These are phyloP conservation scores for Russula dissimulans DNA, from an alignment of 768 basidiomycete species.

Conservation along the genomic window DNA sequence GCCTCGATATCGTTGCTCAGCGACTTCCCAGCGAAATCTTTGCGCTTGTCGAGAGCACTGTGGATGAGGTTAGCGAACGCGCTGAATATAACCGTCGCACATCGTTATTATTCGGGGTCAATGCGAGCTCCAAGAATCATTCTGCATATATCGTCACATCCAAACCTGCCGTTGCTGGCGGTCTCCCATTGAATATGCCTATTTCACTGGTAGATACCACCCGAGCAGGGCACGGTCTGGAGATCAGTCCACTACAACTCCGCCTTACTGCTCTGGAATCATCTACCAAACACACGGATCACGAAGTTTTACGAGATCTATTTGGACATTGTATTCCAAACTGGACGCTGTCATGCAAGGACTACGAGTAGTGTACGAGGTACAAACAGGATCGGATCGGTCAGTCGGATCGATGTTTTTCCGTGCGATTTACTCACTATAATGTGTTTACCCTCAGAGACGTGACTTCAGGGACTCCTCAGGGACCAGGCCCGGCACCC, in stretches of 20 bases:
- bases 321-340: slow-evolving; percentile 99
- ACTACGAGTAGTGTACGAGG: slow-evolving; percentile 81
- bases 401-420: slow-evolving; percentile 35
- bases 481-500: slow-evolving; percentile 59
- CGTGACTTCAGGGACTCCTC: slow-evolving; percentile 87
- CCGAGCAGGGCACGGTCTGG: slow-evolving; percentile 21
- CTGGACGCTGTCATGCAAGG: slow-evolving; percentile 90
- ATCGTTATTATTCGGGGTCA: slow-evolving; percentile 28
- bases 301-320: slow-evolving; percentile 80
- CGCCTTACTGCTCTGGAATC: slow-evolving; percentile 69
- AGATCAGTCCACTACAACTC: slow-evolving; percentile 43
- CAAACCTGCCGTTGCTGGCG: slow-evolving; percentile 20
- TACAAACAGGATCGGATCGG: slow-evolving; percentile 85
- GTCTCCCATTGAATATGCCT: slow-evolving; percentile 6
- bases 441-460: slow-evolving; percentile 38
- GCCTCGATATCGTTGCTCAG: slow-evolving; percentile 76
- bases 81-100: slow-evolving; percentile 64
- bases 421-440: not conserved
- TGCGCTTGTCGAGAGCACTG: slow-evolving; percentile 71
- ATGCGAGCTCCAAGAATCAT: slow-evolving; percentile 23
- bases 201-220: slow-evolving; percentile 10
- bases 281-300: slow-evolving; percentile 61
- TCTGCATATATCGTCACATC: slow-evolving; percentile 46
- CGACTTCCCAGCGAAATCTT: slow-evolving; percentile 79
- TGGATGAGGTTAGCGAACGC: slow-evolving; percentile 88